These are phyloP conservation scores for Apiospora phragmitis DNA, from an alignment of 2,329 filamentous ascomycete genomes.

Conservation along the genomic window DNA sequence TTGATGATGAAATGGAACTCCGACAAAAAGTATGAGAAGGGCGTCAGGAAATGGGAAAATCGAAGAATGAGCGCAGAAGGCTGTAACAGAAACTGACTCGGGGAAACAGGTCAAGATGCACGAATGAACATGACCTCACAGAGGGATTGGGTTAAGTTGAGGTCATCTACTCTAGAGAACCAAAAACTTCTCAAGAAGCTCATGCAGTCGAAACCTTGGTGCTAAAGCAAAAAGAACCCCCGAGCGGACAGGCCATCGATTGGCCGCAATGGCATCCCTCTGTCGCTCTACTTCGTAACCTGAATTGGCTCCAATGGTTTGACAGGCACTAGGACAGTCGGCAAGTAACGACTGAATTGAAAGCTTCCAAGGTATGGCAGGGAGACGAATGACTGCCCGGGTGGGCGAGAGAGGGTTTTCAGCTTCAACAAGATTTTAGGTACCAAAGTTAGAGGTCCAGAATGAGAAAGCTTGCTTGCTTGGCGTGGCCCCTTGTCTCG, in stretches of 20 bases:
- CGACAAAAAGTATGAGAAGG: not conserved
- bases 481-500: not conserved
- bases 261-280: not conserved
- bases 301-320: not conserved
- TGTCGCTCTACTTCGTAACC: not conserved
- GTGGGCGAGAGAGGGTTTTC: not conserved
- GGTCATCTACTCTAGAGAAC: not conserved
- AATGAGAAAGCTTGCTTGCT: not conserved
- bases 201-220: constrained; percentile 5
- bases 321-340: not conserved
- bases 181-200: not conserved
- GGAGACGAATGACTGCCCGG: not conserved
- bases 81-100: constrained; percentile 2
- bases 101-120: not conserved
- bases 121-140: constrained; percentile 2
- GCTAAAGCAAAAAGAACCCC: not conserved
- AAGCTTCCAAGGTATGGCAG: not conserved
- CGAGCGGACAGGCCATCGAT: not conserved
- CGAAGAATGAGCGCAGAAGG: not conserved
- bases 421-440: constrained; percentile 3
- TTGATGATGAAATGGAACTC: not conserved
- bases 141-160: not conserved
- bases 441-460: not conserved
- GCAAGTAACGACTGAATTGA: not conserved
- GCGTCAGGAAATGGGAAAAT: not conserved